Conservation (phyloP, 108 stramenopile genomes). For the Phaeodactylum tricornutum region DNA sequence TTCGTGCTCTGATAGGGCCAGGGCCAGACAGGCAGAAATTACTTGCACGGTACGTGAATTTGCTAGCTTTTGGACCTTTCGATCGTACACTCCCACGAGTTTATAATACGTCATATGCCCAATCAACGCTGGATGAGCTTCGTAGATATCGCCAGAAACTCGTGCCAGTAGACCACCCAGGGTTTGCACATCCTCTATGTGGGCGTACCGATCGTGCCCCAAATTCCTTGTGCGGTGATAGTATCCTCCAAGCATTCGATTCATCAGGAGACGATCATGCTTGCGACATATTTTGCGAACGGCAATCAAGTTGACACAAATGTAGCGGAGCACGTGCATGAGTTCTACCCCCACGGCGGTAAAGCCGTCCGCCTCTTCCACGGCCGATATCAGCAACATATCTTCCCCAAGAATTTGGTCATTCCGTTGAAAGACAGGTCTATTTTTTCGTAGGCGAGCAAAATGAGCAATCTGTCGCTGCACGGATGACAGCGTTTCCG, state of each 20-base stretch:
- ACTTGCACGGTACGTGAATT: slow-evolving; percentile 67
- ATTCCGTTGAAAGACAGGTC: slow-evolving; percentile 68
- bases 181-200: slow-evolving; percentile 15
- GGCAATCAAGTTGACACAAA: slow-evolving; percentile 70
- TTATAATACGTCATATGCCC: slow-evolving; percentile 26
- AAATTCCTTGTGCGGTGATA: slow-evolving; percentile 57
- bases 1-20: slow-evolving; percentile 72
- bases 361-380: slow-evolving; percentile 73
- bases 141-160: slow-evolving; percentile 20
- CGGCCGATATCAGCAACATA: slow-evolving; percentile 63
- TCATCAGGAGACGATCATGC: slow-evolving; percentile 69
- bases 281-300: slow-evolving; percentile 81
- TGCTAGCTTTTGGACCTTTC: slow-evolving; percentile 63
- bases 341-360: slow-evolving; percentile 72
- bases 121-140: slow-evolving; percentile 21
- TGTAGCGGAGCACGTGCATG: slow-evolving; percentile 66
- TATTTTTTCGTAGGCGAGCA: slow-evolving; percentile 37
- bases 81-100: slow-evolving; percentile 41
- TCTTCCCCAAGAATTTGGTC: slow-evolving; percentile 51
- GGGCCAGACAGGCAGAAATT: slow-evolving; percentile 60
- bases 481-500: slow-evolving; percentile 30
- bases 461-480: slow-evolving; percentile 50
- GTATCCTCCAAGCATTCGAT: slow-evolving; percentile 81
- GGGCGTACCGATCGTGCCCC: slow-evolving; percentile 6
- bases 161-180: slow-evolving; percentile 26